Base-by-base conservation (phyloP, 352 stramenopile species). In the Globisporangium paddicum region DNA sequence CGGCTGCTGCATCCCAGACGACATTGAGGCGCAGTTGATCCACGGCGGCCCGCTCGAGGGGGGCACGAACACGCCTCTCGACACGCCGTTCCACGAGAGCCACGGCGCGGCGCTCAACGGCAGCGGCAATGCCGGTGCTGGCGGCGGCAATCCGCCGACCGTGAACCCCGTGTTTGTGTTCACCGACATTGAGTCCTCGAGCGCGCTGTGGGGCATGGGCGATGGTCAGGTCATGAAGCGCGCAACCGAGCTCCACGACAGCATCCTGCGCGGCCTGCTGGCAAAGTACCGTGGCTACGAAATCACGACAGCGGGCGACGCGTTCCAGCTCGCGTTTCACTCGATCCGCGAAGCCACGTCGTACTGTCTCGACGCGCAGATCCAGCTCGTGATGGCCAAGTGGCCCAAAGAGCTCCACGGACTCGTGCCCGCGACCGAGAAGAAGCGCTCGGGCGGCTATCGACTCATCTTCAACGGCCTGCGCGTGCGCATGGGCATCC, bases 291-390 rank as follows among this genome's bases (percentile, higher is more conserved):
- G 72, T 23, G 82, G 82, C 0, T 92, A 92, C 60, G 82, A 92
- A 65, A 90, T 92, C 53, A 92, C 82, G 42, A 92, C 82, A 3
- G 75, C 69, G 0, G 82, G 82, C 10, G 82, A 92, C 51, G 71
- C 82, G 10, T 92, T 92, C 55, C 82, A 92, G 47, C 63, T 92
- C n/a, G 82, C 82, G 16, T 92, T 92, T 60, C 79, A 92, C 64
- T 68, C 46, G 30, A 75, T 89, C 28, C 42, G 50, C 0, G 79
- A 92, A 37, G 82, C 82, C 5, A 69, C 88, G 4, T 68, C 68
- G 35, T 92, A 92, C 63, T 87, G 78, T 32, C 50, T 92, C 0
- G 76, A 88, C 25, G 73, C 85, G 7, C 82, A 92, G 47, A 42
- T 89, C n/a, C 55, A 72, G 60, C 53, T 92, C 3, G 35, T 90